Conservation (phyloP, 2,329 filamentous ascomycete genomes). For the Pochonia chlamydosporia region DNA sequence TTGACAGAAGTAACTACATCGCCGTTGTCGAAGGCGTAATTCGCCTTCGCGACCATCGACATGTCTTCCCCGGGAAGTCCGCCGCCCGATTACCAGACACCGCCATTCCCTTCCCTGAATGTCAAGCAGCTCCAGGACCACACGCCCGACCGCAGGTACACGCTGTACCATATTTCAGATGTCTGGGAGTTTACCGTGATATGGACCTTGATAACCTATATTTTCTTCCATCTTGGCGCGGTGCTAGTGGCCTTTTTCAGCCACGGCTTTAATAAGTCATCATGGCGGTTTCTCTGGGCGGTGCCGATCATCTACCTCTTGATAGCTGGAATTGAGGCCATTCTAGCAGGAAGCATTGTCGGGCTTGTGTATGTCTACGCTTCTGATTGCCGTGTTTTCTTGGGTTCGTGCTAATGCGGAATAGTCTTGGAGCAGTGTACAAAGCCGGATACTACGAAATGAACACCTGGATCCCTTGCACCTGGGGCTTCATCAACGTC, state of each 20-base stretch:
- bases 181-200: slow-evolving; percentile 83
- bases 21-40: background rate
- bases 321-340: slow-evolving; percentile 68
- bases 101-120: slow-evolving; percentile 76
- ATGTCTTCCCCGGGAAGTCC: slow-evolving; percentile 19
- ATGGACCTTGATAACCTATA: slow-evolving; percentile 80
- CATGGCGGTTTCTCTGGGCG: slow-evolving; percentile 62
- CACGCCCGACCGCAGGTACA: slow-evolving; percentile 37
- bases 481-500: slow-evolving; percentile 82
- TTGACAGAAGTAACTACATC: background rate
- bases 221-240: slow-evolving; percentile 66
- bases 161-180: slow-evolving; percentile 68
- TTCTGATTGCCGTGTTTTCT: background rate
- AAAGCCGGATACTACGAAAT: slow-evolving; percentile 78
- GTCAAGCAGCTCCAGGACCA: slow-evolving; percentile 53
- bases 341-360: slow-evolving; percentile 75
- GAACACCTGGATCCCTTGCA: slow-evolving; percentile 90
- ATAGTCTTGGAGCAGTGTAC: slow-evolving; percentile 73
- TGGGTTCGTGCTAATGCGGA: slow-evolving; percentile 21
- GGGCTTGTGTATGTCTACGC: slow-evolving; percentile 61
- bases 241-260: slow-evolving; percentile 66
- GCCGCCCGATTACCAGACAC: slow-evolving; percentile 54
- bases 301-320: slow-evolving; percentile 65
- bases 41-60: background rate
- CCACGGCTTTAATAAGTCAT: slow-evolving; percentile 54